These are phyloP conservation scores for Cystoderma amianthinum DNA, from an alignment of 768 basidiomycete genomes.

Conservation along the genomic window DNA sequence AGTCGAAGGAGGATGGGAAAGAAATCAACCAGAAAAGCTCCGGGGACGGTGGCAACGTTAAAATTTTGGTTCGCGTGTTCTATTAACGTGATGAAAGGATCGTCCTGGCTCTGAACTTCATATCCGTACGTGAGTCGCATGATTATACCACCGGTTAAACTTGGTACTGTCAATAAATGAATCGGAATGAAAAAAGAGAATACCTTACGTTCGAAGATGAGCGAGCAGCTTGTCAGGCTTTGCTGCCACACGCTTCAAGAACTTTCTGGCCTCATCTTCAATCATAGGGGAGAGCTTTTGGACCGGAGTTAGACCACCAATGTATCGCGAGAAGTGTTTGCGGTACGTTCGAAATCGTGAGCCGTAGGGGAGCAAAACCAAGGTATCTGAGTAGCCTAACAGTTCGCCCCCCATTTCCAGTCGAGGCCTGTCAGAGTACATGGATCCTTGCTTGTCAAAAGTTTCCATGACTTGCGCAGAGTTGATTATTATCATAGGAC, in stretches of 20 bases:
- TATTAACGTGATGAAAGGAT: constrained; percentile 45
- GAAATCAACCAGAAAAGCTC: constrained; percentile 37
- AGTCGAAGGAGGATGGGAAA: constrained; percentile 32
- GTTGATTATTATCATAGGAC: constrained; percentile 42
- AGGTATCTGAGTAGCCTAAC: constrained; percentile 36
- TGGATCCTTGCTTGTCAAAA: constrained; percentile 37
- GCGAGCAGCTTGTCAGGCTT: constrained; percentile 21
- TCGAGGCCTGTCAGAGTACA: constrained; percentile 41
- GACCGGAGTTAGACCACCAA: constrained; percentile 26
- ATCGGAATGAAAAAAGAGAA: neutral
- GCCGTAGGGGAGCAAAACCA: constrained; percentile 39
- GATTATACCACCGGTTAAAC: constrained; percentile 47
- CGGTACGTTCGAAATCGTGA: constrained; percentile 35
- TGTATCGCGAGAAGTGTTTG: constrained; percentile 31
- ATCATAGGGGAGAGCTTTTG: constrained; percentile 23
- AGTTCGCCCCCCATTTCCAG: constrained; percentile 47
- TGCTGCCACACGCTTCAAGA: constrained; percentile 26
- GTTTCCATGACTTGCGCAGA: constrained; percentile 34
- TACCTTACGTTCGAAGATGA: constrained; percentile 35
- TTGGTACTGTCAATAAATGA: constrained; percentile 11
- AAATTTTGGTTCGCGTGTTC: constrained; percentile 47
- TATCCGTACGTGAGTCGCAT: constrained; percentile 50
- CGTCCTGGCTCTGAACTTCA: constrained; percentile 42
- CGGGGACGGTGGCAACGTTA: constrained; percentile 39
- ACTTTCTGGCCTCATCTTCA: constrained; percentile 25